Conservation (phyloP, 164 flowering plant species). For the Liquidambar formosana region DNA sequence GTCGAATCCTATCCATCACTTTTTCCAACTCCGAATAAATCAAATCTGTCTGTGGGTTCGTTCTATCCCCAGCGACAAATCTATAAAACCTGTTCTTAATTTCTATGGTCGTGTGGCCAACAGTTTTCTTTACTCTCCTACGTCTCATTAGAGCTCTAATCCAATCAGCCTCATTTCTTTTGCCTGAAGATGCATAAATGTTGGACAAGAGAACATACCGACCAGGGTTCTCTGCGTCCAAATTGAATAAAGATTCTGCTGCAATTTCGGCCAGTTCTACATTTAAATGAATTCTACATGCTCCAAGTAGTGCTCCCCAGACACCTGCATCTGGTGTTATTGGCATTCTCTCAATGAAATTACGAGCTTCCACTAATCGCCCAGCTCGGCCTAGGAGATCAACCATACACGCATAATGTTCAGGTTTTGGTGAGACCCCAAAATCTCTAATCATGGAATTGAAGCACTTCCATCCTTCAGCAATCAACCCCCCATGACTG, state of each 20-base stretch:
- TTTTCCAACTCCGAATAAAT: conserved; percentile 20
- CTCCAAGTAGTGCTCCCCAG: conserved; percentile 46
- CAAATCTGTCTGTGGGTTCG: conserved; percentile 19
- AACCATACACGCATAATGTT: conserved; percentile 44
- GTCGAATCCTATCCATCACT: conserved; percentile 18
- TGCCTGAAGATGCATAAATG: conserved; percentile 32
- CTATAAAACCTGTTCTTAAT: conserved; percentile 17
- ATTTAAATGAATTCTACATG: conserved; percentile 38
- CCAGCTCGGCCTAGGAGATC: conserved; percentile 45
- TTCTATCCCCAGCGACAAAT: conserved; percentile 27
- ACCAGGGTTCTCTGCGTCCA: conserved; percentile 31
- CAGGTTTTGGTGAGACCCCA: conserved; percentile 27
- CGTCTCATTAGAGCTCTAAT: conserved; percentile 29
- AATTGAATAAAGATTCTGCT: conserved; percentile 18
- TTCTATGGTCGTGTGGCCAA: conserved; percentile 30
- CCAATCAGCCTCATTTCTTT: conserved; percentile 27
- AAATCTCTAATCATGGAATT: conserved; percentile 32
- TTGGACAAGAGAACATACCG: conserved; percentile 34
- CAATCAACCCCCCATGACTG: conserved; percentile 43
- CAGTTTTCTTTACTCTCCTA: conserved; percentile 32
- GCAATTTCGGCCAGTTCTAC: conserved; percentile 30
- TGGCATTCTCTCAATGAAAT: conserved; percentile 34
- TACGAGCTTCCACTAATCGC: conserved; percentile 26
- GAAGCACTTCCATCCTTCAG: conserved; percentile 42
- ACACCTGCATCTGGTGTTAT: conserved; percentile 32